Conservation (phyloP, 352 stramenopile species). For the Nannochloropsis limnetica region DNA sequence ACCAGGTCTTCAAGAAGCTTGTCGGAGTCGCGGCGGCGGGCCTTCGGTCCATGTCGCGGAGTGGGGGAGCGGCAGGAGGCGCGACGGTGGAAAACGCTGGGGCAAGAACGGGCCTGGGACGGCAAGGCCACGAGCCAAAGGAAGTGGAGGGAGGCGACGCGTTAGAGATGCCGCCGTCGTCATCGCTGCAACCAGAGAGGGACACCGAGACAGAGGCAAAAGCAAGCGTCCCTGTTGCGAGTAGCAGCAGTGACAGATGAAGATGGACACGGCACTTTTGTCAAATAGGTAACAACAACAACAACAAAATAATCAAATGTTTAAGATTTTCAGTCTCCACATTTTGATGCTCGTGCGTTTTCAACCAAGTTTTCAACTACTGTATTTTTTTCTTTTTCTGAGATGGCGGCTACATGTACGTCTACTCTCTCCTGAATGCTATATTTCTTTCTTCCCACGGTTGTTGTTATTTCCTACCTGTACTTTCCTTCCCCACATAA, state of each 20-base stretch:
- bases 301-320: background rate
- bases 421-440: background rate
- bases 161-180: background rate
- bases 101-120: background rate
- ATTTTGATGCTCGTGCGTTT: background rate
- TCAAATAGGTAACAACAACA: background rate
- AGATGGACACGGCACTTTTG: background rate
- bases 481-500: background rate
- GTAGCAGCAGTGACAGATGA: background rate
- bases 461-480: background rate
- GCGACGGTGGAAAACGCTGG: background rate
- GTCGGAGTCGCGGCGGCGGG: background rate
- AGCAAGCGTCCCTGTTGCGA: background rate
- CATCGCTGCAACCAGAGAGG: background rate
- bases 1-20: constrained; percentile 33
- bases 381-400: background rate
- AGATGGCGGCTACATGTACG: background rate
- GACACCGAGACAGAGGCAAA: background rate
- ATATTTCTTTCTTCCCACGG: background rate
- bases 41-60: background rate
- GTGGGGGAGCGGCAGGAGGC: background rate
- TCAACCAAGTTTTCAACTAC: no score
- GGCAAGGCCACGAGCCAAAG: background rate
- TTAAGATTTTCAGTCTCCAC: background rate
- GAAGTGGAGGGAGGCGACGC: background rate